Conservation (phyloP, 495 filamentous ascomycete species). For the Tirmania nivea region DNA sequence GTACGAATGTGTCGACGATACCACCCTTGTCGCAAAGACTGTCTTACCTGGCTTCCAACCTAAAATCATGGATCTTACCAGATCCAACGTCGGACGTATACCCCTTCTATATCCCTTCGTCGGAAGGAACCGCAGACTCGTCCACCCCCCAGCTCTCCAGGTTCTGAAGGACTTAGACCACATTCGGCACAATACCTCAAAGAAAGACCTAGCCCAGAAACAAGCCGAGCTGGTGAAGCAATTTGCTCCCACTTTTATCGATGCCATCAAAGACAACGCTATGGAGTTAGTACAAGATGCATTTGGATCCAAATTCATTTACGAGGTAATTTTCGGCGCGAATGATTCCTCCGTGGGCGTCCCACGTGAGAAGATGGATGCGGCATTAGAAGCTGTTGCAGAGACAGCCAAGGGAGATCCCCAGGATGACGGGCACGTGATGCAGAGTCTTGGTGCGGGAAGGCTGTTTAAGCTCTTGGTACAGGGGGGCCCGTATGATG, state of each 20-base stretch:
- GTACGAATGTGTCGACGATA: slow-evolving; percentile 85
- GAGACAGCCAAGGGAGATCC: slow-evolving; percentile 34
- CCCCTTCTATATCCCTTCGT: slow-evolving; percentile 69
- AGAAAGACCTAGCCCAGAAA: slow-evolving; percentile 62
- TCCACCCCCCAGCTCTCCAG: slow-evolving; percentile 40
- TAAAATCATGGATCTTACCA: slow-evolving; percentile 8
- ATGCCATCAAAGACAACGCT: slow-evolving; percentile 45
- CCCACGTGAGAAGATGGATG: slow-evolving; percentile 2
- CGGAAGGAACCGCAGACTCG: slow-evolving; percentile 44
- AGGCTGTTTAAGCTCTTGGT: slow-evolving; percentile 78
- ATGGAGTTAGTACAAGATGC: slow-evolving; percentile 43
- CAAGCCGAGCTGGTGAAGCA: slow-evolving; percentile 52
- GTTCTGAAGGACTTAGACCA: slow-evolving; percentile 53
- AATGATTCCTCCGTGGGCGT: not conserved
- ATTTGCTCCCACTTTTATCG: slow-evolving; percentile 43
- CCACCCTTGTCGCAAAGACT: slow-evolving; percentile 61
- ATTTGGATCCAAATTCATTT: slow-evolving; percentile 70
- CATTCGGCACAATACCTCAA: slow-evolving; percentile 32
- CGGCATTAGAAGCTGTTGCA: slow-evolving; percentile 50
- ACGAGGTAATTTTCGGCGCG: slow-evolving; percentile 59
- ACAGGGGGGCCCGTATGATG: slow-evolving; percentile 65
- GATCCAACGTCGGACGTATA: slow-evolving; percentile 34
- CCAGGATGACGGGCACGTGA: slow-evolving; percentile 34
- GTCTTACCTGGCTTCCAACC: slow-evolving; percentile 59
- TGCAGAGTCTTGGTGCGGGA: slow-evolving; percentile 41